Conservation (phyloP, 495 filamentous ascomycete species). For the Aspergillus campestris region DNA sequence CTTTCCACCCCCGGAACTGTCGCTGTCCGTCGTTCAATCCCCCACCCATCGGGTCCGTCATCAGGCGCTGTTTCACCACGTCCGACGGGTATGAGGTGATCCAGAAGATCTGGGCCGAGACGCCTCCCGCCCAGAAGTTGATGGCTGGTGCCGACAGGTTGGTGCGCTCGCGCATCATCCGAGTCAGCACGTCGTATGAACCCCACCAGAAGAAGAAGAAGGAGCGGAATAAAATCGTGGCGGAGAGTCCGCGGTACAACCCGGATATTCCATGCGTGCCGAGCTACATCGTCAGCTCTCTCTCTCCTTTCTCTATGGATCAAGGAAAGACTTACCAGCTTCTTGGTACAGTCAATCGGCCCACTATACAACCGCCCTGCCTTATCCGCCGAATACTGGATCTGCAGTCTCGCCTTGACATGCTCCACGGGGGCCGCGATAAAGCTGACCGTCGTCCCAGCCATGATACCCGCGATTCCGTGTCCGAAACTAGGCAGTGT, state of each 20-base stretch:
- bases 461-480: constrained; percentile 76
- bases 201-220: constrained; percentile 99
- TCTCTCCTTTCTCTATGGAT: not conserved
- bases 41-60: constrained; percentile 83
- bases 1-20: constrained; percentile 66
- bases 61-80: constrained; percentile 95
- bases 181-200: constrained; percentile 75
- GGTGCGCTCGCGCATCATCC: constrained; percentile 56
- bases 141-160: constrained; percentile 66
- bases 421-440: constrained; percentile 93
- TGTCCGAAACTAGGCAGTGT: constrained; percentile 73
- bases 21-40: constrained; percentile 58
- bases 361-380: constrained; percentile 69
- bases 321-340: constrained; percentile 46
- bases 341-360: constrained; percentile 71
- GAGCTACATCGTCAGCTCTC: constrained; percentile 18
- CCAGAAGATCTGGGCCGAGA: constrained; percentile 93
- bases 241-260: constrained; percentile 73
- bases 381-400: constrained; percentile 78
- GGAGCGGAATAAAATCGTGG: constrained; percentile 80
- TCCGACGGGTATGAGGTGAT: constrained; percentile 83
- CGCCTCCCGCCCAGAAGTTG: constrained; percentile 95
- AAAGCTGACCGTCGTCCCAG: constrained; percentile 83
- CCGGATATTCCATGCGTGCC: constrained; percentile 63
- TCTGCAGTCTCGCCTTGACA: constrained; percentile 86